phyloP scores from a whole-genome alignment of 164 flowering plant genomes.

The Tinospora cordifolia region DNA sequence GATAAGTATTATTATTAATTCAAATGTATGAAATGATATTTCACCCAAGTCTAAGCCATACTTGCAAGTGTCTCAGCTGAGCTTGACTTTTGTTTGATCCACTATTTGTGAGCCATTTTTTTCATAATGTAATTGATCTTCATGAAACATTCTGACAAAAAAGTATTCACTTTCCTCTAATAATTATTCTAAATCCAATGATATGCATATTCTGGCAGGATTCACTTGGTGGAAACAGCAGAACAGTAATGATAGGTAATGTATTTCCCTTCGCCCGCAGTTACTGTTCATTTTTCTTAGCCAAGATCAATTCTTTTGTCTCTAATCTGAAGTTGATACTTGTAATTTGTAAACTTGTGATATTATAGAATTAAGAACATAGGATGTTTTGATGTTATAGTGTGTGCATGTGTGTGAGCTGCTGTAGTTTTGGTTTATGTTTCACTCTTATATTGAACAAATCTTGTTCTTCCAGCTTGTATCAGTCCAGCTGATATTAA shows the following conservation, averaged over 20 bases:
- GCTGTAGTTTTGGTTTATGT: neutral
- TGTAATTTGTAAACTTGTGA: neutral
- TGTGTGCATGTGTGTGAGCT: neutral
- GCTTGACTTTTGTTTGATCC: no score
- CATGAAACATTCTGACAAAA: neutral
- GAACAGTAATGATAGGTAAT: slow-evolving; percentile 98
- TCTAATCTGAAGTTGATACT: neutral
- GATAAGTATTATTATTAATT: neutral
- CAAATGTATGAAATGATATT: neutral
- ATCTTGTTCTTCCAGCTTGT: slow-evolving; percentile 55
- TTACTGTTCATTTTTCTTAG: neutral
- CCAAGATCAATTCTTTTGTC: neutral
- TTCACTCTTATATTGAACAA: slow-evolving; percentile 1
- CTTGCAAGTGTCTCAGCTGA: no score
- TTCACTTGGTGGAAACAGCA: slow-evolving; percentile 99
- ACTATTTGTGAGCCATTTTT: neutral
- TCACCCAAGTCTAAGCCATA: no score
- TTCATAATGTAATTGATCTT: neutral
- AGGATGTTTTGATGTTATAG: neutral
- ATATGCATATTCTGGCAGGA: slow-evolving; percentile 49
- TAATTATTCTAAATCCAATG: neutral
- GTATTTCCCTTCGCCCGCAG: neutral
- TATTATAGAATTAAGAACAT: neutral
- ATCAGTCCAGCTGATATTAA: slow-evolving; percentile 99
- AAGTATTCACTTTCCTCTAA: neutral